phyloP scores from a whole-genome alignment of 306 rosid species.

The Carpinus viminea region DNA sequence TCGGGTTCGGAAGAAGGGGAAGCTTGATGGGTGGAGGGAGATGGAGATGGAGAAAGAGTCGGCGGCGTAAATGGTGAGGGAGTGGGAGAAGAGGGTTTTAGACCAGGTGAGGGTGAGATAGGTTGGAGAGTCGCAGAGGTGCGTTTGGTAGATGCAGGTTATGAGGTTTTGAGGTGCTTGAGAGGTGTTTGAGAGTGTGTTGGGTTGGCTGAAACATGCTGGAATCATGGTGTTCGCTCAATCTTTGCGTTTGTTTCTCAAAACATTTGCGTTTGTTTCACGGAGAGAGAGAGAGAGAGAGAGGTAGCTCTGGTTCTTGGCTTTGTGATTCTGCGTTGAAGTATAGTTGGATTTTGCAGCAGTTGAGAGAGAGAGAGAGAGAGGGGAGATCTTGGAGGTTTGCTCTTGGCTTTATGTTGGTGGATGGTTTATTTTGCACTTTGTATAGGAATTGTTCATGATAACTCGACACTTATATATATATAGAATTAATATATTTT shows the following conservation, averaged over 20 bases:
- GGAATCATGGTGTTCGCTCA: constrained; percentile 59
- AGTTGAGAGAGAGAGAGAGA: not conserved
- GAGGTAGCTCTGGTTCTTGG: not conserved
- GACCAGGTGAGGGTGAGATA: constrained; percentile 77
- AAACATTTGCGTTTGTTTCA: constrained; percentile 4
- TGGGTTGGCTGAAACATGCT: constrained; percentile 80
- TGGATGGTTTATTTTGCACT: not conserved
- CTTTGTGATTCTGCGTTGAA: not conserved
- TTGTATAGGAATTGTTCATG: not conserved
- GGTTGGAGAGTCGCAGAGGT: constrained; percentile 51
- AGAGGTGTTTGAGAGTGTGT: constrained; percentile 44
- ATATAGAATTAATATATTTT: no score
- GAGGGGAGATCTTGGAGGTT: not conserved
- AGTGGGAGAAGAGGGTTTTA: constrained; percentile 52
- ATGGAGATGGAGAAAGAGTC: constrained; percentile 57
- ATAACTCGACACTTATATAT: no score
- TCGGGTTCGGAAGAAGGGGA: constrained; percentile 54
- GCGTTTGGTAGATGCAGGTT: constrained; percentile 66
- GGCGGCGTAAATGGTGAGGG: constrained; percentile 52
- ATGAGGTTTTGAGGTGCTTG: constrained; percentile 55
- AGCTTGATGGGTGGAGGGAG: constrained; percentile 59
- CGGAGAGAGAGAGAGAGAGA: not conserved
- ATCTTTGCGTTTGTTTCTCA: constrained; percentile 30
- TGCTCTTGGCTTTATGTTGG: constrained; percentile 10
- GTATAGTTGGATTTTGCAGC: constrained; percentile 1